Conservation (phyloP, 345 rosid species). For the Turnera subulata region DNA sequence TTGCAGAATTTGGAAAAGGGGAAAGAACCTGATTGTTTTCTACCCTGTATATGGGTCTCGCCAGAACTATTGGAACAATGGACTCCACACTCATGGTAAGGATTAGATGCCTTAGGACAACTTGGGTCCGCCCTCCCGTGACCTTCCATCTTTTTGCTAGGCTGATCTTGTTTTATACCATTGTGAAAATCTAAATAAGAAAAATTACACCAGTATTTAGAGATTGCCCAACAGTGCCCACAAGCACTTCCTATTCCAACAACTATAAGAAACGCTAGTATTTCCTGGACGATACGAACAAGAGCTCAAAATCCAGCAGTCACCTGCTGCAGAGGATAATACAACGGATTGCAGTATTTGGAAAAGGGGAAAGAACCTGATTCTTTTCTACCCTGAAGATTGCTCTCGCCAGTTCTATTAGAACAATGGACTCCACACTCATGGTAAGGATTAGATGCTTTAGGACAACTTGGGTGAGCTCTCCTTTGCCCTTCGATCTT, state of each 20-base stretch:
- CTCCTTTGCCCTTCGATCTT: slow-evolving; percentile 39
- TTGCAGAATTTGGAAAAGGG: slow-evolving; percentile 7
- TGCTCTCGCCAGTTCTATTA: slow-evolving; percentile 27
- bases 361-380: slow-evolving; percentile 37
- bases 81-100: slow-evolving; percentile 51
- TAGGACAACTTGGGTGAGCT: slow-evolving; percentile 36
- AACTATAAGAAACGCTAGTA: no score
- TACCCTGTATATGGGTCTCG: slow-evolving; percentile 23
- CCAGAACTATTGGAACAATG: slow-evolving; percentile 36
- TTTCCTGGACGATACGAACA: no score
- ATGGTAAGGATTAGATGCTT: slow-evolving; percentile 56
- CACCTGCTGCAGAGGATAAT: no score
- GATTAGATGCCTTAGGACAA: slow-evolving; percentile 51
- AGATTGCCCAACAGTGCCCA: slow-evolving; percentile 9
- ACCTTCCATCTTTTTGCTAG: slow-evolving; percentile 37
- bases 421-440: slow-evolving; percentile 47
- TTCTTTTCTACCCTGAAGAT: slow-evolving; percentile 29
- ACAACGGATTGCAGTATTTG: slow-evolving; percentile 4
- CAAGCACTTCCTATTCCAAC: background rate
- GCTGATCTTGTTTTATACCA: slow-evolving; percentile 27
- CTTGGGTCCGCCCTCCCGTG: slow-evolving; percentile 32
- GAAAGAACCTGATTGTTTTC: slow-evolving; percentile 45
- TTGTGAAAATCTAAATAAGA: slow-evolving; percentile 29
- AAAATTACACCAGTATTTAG: slow-evolving; percentile 8
- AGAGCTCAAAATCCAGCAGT: no score